Evolutionary conservation across 805 yeast species (phyloP), one percentile per base, ranked within the genome.

Genomic region (Candida ulmi): DNA sequence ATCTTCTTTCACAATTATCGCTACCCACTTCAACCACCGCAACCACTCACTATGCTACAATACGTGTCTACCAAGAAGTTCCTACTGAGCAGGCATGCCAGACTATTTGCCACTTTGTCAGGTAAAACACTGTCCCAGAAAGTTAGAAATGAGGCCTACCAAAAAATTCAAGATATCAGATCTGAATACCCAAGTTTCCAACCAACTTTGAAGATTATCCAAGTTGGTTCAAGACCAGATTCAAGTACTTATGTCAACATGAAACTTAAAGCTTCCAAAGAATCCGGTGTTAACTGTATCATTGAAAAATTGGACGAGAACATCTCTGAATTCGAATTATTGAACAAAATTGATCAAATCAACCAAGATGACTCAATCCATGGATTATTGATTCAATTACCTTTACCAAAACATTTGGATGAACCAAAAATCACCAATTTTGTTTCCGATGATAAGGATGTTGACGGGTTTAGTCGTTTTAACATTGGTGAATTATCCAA

Each of bases 201-300:
- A 46, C 93, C 95, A 24, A 71, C 68, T 32, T 66, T 85, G 54
- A 68, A 79, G 44, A 84, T 85, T 47, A 68, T 85, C 47, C 95
- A 85, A 63, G 83, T 85, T 17, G 95, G 95, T 40, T 65, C 67
- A 19, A 71, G 91, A 60, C 83, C 82, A 17, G 95, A 85, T 55
- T 83, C 93, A 11, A 68, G 83, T n/a, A 82, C 88, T 3, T 85
- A 85, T 60, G 90, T 85, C 35, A 74, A 78, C 47, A 83, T 83
- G 88, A 85, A 85, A 61, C 63, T 81, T 44, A 82, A 79, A 59
- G 91, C 93, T 11, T 85, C 91, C 23, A 67, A 70, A 40, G 86
- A 80, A 48, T 80, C 88, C 29, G 77, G 80, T 39, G 74, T 85
- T 42, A 65, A 66, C 15, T 83, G 90, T 62, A 61, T 69, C 27